Conservation (phyloP, 306 rosid genomes). For the Prosopis cineraria region DNA sequence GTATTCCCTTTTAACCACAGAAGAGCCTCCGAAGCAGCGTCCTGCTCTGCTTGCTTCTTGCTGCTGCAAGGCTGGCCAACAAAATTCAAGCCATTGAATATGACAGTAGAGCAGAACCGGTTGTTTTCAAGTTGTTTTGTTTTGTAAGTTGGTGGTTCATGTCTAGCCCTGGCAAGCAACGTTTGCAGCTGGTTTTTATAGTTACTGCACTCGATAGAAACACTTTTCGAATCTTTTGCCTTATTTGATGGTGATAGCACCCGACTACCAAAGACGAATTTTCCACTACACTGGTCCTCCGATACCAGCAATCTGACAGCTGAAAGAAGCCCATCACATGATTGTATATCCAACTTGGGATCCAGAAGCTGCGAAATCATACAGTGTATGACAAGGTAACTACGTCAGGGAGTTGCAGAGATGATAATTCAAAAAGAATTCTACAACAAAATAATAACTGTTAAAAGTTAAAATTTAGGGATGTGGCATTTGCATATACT, state of each 20-base stretch:
- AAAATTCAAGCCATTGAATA: conserved; percentile 85
- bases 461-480: conserved; percentile 9
- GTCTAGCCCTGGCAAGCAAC: conserved; percentile 78
- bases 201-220: conserved; percentile 46
- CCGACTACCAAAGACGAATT: conserved; percentile 73
- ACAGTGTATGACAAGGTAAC: conserved; percentile 28
- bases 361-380: conserved; percentile 71
- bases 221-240: conserved; percentile 37
- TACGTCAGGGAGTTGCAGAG: conserved; percentile 31
- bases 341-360: conserved; percentile 65
- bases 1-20: conserved; percentile 80
- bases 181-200: conserved; percentile 75
- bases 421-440: conserved; percentile 16
- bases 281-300: conserved; percentile 81
- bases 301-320: conserved; percentile 84
- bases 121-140: conserved; percentile 69
- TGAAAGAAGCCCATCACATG: conserved; percentile 63
- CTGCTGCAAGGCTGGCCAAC: conserved; percentile 65
- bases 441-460: conserved; percentile 7
- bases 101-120: conserved; percentile 78
- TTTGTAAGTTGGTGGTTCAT: conserved; percentile 75
- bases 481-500: conserved; percentile 24
- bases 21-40: conserved; percentile 86
- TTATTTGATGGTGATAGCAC: conserved; percentile 49
- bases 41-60: conserved; percentile 84